A percentile compares a stretch with the other conserved stretches of the same genome.
Evolutionary conservation across 345 rosid species (phyloP).

Genomic region (Salix purpurea): DNA sequence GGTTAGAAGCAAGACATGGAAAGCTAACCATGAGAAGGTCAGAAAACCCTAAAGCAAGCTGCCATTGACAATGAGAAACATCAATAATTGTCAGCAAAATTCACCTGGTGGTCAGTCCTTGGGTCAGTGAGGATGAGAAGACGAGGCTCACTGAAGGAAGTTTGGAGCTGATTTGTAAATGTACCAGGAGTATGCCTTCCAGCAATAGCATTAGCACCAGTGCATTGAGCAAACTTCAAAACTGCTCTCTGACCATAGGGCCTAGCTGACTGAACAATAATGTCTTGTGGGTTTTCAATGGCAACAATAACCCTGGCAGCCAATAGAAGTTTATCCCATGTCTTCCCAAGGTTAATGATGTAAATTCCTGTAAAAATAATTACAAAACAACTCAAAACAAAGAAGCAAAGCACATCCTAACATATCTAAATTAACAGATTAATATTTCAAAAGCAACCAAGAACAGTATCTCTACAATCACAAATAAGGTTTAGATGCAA

Average conservation of each 20-base stretch:
- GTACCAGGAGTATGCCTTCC: constrained; percentile 99
- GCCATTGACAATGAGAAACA: no score
- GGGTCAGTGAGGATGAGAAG: constrained; percentile 87
- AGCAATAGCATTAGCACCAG: constrained; percentile 88
- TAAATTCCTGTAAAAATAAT: constrained; percentile 53
- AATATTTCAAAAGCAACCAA: not conserved
- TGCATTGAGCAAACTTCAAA: constrained; percentile 81
- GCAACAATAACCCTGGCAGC: constrained; percentile 87
- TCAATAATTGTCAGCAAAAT: not conserved
- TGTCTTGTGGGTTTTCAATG: constrained; percentile 82
- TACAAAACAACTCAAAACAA: not conserved
- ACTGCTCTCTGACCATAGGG: constrained; percentile 98
- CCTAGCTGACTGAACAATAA: constrained; percentile 93
- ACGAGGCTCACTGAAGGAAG: constrained; percentile 86
- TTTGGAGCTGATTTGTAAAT: constrained; percentile 86
- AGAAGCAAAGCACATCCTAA: not conserved
- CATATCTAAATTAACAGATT: not conserved
- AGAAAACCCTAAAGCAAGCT: not conserved
- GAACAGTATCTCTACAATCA: not conserved
- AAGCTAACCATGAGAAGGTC: not conserved
- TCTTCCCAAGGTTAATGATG: constrained; percentile 82
- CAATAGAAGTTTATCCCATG: constrained; percentile 82
- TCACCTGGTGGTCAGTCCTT: constrained; percentile 91
- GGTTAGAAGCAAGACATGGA: not conserved
- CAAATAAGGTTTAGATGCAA: not conserved